Evolutionary conservation across 352 stramenopile species (phyloP).

Genomic region (Globisporangium iwayamae): DNA sequence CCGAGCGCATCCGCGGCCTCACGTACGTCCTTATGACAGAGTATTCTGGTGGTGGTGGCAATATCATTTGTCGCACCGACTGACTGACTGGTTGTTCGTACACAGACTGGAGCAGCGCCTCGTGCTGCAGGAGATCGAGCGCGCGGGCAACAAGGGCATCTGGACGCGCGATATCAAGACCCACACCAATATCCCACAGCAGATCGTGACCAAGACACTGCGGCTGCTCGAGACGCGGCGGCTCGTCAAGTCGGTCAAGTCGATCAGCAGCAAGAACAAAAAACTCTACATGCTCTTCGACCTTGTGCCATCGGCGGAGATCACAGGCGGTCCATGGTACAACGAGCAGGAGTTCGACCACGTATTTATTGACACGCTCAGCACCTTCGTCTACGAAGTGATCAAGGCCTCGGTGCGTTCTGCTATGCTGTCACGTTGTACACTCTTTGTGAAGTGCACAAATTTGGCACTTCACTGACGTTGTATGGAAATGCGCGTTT

Average conservation of each 20-base stretch:
- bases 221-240: slow-evolving; percentile 94
- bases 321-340: slow-evolving; percentile 99
- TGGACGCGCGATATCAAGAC: slow-evolving; percentile 98
- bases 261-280: slow-evolving; percentile 98
- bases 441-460: not conserved
- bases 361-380: slow-evolving; percentile 97
- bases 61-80: not conserved
- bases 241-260: slow-evolving; percentile 99
- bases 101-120: slow-evolving; percentile 76
- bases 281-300: slow-evolving; percentile 99
- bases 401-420: slow-evolving; percentile 67
- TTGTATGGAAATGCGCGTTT: not conserved
- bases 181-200: slow-evolving; percentile 96
- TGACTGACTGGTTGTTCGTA: not conserved
- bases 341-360: slow-evolving; percentile 99
- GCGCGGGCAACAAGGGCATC: slow-evolving; percentile 96
- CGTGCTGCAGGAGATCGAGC: slow-evolving; percentile 94
- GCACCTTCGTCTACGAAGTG: slow-evolving; percentile 92
- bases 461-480: too few species aligned
- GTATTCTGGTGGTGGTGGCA: not conserved
- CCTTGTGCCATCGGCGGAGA: slow-evolving; percentile 95
- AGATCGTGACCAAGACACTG: slow-evolving; percentile 98
- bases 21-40: slow-evolving; percentile 40
- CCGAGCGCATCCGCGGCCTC: slow-evolving; percentile 79
- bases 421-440: not conserved